phyloP scores from a whole-genome alignment of 176 grass and related monocot genomes.

The Miscanthus lutarioriparius region DNA sequence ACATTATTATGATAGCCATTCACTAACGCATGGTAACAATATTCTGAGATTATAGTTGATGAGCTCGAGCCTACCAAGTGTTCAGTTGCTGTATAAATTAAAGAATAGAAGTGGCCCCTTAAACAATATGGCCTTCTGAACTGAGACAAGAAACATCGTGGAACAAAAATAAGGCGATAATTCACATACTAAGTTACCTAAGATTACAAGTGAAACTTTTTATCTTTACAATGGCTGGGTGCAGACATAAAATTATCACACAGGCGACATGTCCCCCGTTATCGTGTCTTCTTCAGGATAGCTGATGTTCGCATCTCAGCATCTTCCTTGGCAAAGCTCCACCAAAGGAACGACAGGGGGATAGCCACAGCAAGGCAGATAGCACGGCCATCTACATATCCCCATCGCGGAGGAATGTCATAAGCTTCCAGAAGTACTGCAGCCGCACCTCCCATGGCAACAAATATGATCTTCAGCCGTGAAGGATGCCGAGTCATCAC shows the following conservation, averaged over 20 bases:
- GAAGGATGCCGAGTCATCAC: conserved; percentile 67
- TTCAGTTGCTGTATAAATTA: conserved; percentile 31
- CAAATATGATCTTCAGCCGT: conserved; percentile 55
- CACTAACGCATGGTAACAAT: neutral
- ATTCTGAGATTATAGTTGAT: neutral
- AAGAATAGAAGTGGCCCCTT: conserved; percentile 29
- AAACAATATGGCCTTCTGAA: conserved; percentile 28
- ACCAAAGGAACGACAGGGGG: conserved; percentile 79
- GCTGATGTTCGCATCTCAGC: conserved; percentile 62
- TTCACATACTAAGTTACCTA: conserved; percentile 46
- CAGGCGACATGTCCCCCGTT: neutral
- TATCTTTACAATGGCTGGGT: conserved; percentile 52
- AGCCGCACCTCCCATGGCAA: conserved; percentile 45
- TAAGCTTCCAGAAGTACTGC: conserved; percentile 58
- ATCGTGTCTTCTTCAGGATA: conserved; percentile 72
- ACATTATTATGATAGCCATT: neutral
- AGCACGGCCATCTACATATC: conserved; percentile 76
- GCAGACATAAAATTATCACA: conserved; percentile 30
- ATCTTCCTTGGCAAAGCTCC: conserved; percentile 89
- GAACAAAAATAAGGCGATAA: conserved; percentile 35
- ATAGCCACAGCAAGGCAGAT: conserved; percentile 50
- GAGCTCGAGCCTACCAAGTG: conserved; percentile 7
- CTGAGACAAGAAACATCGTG: conserved; percentile 34
- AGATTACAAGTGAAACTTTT: conserved; percentile 31
- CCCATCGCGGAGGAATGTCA: conserved; percentile 72